Conservation (phyloP, 805 yeast species). For the Candida xiaguanensis region DNA sequence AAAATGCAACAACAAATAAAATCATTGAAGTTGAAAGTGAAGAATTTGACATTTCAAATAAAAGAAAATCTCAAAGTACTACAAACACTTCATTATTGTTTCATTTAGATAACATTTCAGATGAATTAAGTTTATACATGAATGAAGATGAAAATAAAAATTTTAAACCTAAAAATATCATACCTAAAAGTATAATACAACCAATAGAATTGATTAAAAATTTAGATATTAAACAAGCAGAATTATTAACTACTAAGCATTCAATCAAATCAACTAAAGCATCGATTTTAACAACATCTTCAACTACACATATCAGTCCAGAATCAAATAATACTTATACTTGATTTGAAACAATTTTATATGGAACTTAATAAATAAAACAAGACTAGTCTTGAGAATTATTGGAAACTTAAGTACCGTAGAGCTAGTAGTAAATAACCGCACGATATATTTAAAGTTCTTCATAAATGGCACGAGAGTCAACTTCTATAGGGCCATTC, state of each 20-base stretch:
- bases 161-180: not conserved
- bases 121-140: constrained; percentile 21
- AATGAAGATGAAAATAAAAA: constrained; percentile 8
- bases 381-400: no score
- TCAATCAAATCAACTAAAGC: constrained; percentile 2
- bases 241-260: not conserved
- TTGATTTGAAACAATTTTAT: no score
- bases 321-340: constrained; percentile 2
- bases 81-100: constrained; percentile 19
- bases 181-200: constrained; percentile 1
- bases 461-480: no score
- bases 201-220: constrained; percentile 2
- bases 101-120: constrained; percentile 25
- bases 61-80: constrained; percentile 22
- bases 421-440: no score
- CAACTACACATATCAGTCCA: not conserved
- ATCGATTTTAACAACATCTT: not conserved
- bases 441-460: no score
- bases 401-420: no score
- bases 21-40: not conserved
- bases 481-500: no score
- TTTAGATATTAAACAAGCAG: not conserved
- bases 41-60: not conserved
- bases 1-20: not conserved
- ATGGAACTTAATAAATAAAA: no score